phyloP scores from a whole-genome alignment of 352 stramenopile species.

The Globisporangium camurandrum region DNA sequence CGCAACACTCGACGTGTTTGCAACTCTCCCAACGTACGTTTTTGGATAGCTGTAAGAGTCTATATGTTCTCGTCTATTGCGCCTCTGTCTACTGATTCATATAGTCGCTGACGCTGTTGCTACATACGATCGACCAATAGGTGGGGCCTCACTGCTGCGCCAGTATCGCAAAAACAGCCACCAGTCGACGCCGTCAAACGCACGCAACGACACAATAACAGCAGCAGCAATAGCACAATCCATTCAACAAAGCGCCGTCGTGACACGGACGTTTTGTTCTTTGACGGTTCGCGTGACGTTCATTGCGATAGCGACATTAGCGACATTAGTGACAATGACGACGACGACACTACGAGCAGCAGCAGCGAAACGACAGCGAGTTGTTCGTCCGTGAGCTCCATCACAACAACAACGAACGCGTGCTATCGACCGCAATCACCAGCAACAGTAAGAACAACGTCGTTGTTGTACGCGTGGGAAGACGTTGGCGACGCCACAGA shows the following conservation, averaged over 20 bases:
- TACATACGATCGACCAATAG: too few relatives aligned
- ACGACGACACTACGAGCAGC: slow-evolving; percentile 14
- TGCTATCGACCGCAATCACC: background rate
- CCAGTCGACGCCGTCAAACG: too few relatives aligned
- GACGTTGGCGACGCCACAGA: slow-evolving; percentile 21
- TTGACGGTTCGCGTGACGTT: slow-evolving; percentile 26
- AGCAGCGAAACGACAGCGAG: too few relatives aligned
- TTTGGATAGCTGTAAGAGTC: background rate
- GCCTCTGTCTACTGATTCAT: background rate
- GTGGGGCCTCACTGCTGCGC: background rate
- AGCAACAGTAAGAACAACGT: too few relatives aligned
- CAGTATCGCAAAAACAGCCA: too few relatives aligned
- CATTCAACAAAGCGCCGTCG: background rate
- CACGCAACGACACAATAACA: too few relatives aligned
- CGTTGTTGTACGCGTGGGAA: slow-evolving; percentile 29
- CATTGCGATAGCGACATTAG: slow-evolving; percentile 1
- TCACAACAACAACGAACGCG: too few relatives aligned
- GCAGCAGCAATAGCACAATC: background rate
- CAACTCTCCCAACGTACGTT: background rate
- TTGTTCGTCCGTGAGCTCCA: too few relatives aligned
- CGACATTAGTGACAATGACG: slow-evolving; percentile 5
- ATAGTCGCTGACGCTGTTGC: too few relatives aligned
- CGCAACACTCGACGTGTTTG: background rate
- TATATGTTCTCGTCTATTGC: background rate
- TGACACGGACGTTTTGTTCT: slow-evolving; percentile 30